Evolutionary conservation across 345 rosid genomes (phyloP).

Genomic region (Excoecaria cochinchinensis): DNA sequence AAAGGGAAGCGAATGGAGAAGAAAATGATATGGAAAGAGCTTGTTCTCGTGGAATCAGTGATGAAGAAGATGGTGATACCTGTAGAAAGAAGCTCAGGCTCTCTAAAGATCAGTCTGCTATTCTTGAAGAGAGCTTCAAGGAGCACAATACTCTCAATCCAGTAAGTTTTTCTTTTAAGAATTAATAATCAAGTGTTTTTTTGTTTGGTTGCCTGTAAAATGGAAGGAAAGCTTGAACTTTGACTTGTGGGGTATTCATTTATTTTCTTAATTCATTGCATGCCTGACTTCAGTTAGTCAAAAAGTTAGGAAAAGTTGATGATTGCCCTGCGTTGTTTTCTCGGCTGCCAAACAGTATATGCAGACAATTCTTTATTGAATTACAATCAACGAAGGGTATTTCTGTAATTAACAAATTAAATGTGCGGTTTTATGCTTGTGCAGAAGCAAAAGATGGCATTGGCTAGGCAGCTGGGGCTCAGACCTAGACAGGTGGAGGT

Average conservation of each 20-base stretch:
- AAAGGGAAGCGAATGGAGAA: slow-evolving; percentile 68
- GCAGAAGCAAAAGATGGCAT: slow-evolving; percentile 86
- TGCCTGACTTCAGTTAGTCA: too few species aligned
- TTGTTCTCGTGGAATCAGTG: slow-evolving; percentile 74
- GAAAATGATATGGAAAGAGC: slow-evolving; percentile 64
- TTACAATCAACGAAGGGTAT: slow-evolving; percentile 4
- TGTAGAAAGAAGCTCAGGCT: slow-evolving; percentile 93
- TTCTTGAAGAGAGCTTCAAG: slow-evolving; percentile 90
- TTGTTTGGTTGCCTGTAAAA: slow-evolving; percentile 17
- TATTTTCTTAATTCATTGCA: neutral
- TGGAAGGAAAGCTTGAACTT: neutral
- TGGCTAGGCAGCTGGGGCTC: slow-evolving; percentile 52
- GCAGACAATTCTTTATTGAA: neutral
- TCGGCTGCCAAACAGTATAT: slow-evolving; percentile 13
- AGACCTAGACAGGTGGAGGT: slow-evolving; percentile 38
- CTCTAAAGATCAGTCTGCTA: slow-evolving; percentile 89
- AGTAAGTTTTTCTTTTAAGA: slow-evolving; percentile 38
- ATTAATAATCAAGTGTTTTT: neutral
- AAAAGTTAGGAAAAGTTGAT: too few species aligned
- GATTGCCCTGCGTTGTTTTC: slow-evolving; percentile 13
- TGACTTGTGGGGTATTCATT: neutral
- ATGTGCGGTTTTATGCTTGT: neutral
- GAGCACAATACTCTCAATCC: slow-evolving; percentile 97
- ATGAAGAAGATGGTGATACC: slow-evolving; percentile 88
- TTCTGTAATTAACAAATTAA: slow-evolving; percentile 14